Evolutionary conservation across 306 rosid genomes (phyloP), one percentile per base, ranked within the genome.

Genomic region (Prunus salicina): DNA sequence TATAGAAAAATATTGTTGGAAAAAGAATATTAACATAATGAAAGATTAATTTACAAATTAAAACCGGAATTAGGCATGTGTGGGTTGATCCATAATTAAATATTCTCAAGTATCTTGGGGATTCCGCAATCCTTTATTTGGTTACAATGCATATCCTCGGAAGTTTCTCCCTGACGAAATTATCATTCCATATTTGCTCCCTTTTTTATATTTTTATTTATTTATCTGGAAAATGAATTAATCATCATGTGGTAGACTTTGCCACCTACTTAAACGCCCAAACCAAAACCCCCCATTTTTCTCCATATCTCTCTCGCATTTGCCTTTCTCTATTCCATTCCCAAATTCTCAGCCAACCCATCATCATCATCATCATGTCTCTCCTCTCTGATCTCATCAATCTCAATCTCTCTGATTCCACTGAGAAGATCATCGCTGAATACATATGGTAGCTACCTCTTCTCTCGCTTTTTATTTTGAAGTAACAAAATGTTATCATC

Each of bases 351-450:
- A 38, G 43, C 43, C 9, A 1, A 1, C 43, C 43, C 43, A 38
- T 38, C 51, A 11, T 47, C 52, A 11, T 34, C 51, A 52, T 4
- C 57, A 63, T 73, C 76, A 86, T 86, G 93, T 64, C 96, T 16
- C 76, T 83, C 61, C 84, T 91, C 75, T 72, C 89, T 7, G 97
- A 93, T 86, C 89, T 93, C 76, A 57, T 79, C 86, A 93, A 91
- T 75, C 88, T 93, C 53, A 62, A 93, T 65, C 91, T 91, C 76
- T 84, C 91, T 5, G 90, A 86, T 12, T 41, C 85, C 76, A 84
- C 91, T 1, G 88, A 91, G 60, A 89, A 89, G 68, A 77, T 91
- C 66, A 93, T 91, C 49, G 98, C 97, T 3, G 98, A 93, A 77
- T 93, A 93, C 84, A 80, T 91, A 78, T 93, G 98, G 98, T 93